A percentile compares a stretch with the other conserved stretches of the same genome.
phyloP scores from a whole-genome alignment of 345 rosid genomes.

The Brassica napus region DNA sequence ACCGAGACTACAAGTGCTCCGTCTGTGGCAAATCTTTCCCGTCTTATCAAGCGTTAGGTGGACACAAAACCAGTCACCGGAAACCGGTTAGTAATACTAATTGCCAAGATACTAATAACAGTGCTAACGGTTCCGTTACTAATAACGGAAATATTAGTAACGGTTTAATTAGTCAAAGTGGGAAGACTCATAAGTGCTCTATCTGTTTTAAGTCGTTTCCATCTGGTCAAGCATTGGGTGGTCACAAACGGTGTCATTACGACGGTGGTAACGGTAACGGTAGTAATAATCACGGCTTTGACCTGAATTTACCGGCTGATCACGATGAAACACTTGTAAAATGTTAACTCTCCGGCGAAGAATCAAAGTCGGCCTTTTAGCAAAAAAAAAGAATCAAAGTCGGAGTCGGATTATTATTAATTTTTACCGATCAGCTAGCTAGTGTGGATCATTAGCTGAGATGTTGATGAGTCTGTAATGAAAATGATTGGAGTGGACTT shows the following conservation, averaged over 20 bases:
- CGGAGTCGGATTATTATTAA: not conserved
- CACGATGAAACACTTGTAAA: conserved; percentile 22
- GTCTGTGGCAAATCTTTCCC: conserved; percentile 50
- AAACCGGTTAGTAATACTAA: conserved; percentile 42
- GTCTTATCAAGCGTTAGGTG: conserved; percentile 63
- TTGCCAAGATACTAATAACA: not conserved
- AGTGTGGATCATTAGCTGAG: conserved; percentile 29
- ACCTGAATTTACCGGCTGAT: conserved; percentile 63
- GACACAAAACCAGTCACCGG: conserved; percentile 63
- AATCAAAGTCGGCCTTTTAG: conserved; percentile 25
- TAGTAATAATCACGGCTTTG: conserved; percentile 45
- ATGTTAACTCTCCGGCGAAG: conserved; percentile 38
- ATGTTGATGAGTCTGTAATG: conserved; percentile 26
- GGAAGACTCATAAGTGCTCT: conserved; percentile 72
- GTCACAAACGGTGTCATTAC: conserved; percentile 91
- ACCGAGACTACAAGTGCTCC: conserved; percentile 49
- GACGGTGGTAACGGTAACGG: conserved; percentile 48
- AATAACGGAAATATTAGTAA: conserved; percentile 31
- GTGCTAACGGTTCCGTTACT: conserved; percentile 25
- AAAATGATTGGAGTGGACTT: conserved; percentile 44
- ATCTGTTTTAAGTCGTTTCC: conserved; percentile 76
- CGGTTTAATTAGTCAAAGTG: conserved; percentile 31
- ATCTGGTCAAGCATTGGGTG: conserved; percentile 84
- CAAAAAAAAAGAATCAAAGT: conserved; percentile 32
- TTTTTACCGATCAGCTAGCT: conserved; percentile 9